Conservation (phyloP, 441 rosid genomes). For the Kokia cookei region DNA sequence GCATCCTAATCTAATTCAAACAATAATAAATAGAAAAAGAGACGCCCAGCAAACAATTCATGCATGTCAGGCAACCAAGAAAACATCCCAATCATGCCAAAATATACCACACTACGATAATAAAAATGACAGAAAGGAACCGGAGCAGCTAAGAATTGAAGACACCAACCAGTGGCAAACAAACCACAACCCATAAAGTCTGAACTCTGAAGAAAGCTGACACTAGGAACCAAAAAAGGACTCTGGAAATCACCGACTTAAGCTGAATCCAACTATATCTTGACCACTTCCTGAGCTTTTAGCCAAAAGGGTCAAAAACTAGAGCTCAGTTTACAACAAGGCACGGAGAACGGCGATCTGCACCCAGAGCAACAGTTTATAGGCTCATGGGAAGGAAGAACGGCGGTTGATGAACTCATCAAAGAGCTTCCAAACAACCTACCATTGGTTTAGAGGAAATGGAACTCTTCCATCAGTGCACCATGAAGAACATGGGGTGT, state of each 20-base stretch:
- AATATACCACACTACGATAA: neutral
- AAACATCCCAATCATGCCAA: neutral
- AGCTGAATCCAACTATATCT: neutral
- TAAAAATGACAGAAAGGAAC: too few relatives aligned
- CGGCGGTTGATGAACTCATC: slow-evolving; percentile 21
- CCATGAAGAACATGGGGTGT: slow-evolving; percentile 20
- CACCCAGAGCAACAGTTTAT: slow-evolving; percentile 3
- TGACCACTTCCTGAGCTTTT: slow-evolving; percentile 11
- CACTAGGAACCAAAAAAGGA: neutral
- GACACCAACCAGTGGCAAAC: too few relatives aligned
- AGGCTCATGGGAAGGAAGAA: slow-evolving; percentile 8
- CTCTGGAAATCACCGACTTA: neutral
- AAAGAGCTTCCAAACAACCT: slow-evolving; percentile 23
- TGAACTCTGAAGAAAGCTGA: neutral
- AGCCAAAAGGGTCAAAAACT: neutral
- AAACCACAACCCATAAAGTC: too few relatives aligned
- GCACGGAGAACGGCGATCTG: slow-evolving; percentile 7
- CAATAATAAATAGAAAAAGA: neutral
- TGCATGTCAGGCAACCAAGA: neutral
- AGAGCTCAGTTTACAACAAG: slow-evolving; percentile 3
- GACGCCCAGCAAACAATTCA: neutral
- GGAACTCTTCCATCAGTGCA: slow-evolving; percentile 27
- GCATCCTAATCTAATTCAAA: neutral
- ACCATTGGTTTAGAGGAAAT: slow-evolving; percentile 3
- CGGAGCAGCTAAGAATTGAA: too few relatives aligned